Conservation (phyloP, 2,329 filamentous ascomycete genomes). For the Lecanosticta acicola region DNA sequence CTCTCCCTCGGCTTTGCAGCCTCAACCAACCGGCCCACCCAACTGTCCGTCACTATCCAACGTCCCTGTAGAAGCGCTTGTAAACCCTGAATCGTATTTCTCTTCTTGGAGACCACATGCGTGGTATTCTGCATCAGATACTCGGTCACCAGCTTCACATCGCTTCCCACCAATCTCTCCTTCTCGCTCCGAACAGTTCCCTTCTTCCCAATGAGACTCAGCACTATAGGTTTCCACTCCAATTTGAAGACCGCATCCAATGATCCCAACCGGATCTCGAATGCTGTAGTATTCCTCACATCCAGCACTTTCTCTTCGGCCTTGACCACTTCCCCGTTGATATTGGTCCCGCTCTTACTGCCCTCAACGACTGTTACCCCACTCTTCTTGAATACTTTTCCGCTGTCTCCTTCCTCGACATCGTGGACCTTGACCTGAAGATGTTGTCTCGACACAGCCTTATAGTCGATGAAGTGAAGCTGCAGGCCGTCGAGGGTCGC, state of each 20-base stretch:
- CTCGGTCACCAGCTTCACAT: conserved; percentile 75
- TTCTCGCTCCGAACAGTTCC: conserved; percentile 58
- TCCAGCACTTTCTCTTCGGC: conserved; percentile 39
- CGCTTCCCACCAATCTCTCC: conserved; percentile 69
- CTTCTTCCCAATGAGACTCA: conserved; percentile 69
- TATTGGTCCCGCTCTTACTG: conserved; percentile 76
- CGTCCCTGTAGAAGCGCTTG: conserved; percentile 79
- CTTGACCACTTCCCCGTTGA: conserved; percentile 63
- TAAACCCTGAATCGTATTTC: conserved; percentile 81
- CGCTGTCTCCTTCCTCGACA: conserved; percentile 60
- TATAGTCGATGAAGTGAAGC: conserved; percentile 65
- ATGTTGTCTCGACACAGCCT: conserved; percentile 84
- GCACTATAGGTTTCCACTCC: conserved; percentile 71
- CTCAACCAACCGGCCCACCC: conserved; percentile 64
- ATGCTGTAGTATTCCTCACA: conserved; percentile 46
- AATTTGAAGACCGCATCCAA: conserved; percentile 44
- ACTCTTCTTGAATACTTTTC: conserved; percentile 56
- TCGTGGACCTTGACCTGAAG: conserved; percentile 66
- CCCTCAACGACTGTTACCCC: conserved; percentile 68
- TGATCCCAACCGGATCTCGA: conserved; percentile 60
- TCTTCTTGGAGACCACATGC: conserved; percentile 80
- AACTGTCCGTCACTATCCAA: conserved; percentile 68
- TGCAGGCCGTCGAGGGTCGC: conserved; percentile 32
- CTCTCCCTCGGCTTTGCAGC: conserved; percentile 43
- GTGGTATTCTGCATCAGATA: conserved; percentile 69